phyloP scores from a whole-genome alignment of 306 rosid genomes.

The Castanea crenata region DNA sequence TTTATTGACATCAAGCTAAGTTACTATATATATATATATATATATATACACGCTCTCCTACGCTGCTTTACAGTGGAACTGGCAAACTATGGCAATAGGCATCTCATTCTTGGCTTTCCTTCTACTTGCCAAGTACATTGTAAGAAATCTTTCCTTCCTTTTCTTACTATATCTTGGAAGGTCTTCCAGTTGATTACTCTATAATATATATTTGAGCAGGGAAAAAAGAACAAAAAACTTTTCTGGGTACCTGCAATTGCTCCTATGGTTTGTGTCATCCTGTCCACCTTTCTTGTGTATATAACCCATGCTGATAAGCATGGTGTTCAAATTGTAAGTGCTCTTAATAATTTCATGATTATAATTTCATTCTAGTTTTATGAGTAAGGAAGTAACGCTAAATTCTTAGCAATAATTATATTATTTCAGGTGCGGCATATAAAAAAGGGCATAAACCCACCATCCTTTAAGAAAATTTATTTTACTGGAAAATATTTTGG shows the following conservation, averaged over 20 bases:
- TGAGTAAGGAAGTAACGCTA: no score
- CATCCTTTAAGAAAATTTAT: constrained; percentile 63
- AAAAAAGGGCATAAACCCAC: constrained; percentile 82
- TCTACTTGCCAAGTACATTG: constrained; percentile 70
- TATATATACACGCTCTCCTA: no score
- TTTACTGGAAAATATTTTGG: constrained; percentile 62
- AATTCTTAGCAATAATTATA: no score
- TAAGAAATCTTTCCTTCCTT: constrained; percentile 30
- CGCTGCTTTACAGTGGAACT: constrained; percentile 79
- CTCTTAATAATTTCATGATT: neutral
- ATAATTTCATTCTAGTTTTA: neutral
- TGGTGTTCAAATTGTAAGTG: constrained; percentile 86
- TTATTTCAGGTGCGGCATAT: constrained; percentile 44
- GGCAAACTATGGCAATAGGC: constrained; percentile 85
- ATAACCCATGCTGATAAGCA: constrained; percentile 82
- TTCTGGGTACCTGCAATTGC: constrained; percentile 99
- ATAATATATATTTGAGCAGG: constrained; percentile 44
- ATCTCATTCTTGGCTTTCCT: constrained; percentile 62
- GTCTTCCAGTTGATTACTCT: no score
- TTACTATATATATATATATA: no score
- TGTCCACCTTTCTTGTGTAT: constrained; percentile 83
- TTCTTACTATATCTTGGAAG: no score
- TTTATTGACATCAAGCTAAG: no score
- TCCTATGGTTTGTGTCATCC: constrained; percentile 73
- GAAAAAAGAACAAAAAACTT: constrained; percentile 69